phyloP scores from a whole-genome alignment of 345 rosid species.

The Mangifera indica region DNA sequence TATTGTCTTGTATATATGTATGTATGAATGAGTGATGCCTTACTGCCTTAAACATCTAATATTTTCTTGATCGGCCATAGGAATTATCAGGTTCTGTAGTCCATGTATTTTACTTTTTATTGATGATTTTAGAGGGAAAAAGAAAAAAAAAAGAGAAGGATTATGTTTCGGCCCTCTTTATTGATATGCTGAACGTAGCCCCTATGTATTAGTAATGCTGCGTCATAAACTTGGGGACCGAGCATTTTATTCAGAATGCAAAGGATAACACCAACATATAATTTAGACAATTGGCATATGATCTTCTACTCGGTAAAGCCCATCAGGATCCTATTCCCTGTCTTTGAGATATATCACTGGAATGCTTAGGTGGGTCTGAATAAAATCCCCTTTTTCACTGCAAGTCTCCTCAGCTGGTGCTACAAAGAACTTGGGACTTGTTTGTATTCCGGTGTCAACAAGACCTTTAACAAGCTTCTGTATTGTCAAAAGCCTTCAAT shows the following conservation, averaged over 20 bases:
- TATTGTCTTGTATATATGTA: neutral
- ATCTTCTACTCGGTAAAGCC: too few relatives aligned
- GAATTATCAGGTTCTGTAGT: neutral
- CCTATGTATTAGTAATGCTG: too few relatives aligned
- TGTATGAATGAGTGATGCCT: neutral
- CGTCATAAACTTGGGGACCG: too few relatives aligned
- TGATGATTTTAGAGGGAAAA: neutral
- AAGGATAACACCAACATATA: too few relatives aligned
- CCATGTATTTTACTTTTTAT: neutral
- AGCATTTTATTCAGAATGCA: too few relatives aligned
- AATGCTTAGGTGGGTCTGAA: too few relatives aligned
- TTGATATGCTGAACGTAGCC: neutral
- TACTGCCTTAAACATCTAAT: neutral
- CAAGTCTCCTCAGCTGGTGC: conserved; percentile 9
- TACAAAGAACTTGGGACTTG: conserved; percentile 8
- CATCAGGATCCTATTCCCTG: too few relatives aligned
- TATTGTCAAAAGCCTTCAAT: conserved; percentile 2
- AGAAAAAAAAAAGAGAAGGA: neutral
- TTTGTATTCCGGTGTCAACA: neutral
- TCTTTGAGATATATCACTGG: too few relatives aligned
- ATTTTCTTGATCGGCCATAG: neutral
- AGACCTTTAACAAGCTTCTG: conserved; percentile 9
- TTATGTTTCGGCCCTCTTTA: neutral
- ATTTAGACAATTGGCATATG: too few relatives aligned
- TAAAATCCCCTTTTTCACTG: neutral